These are phyloP conservation scores for Clavispora carvajalis DNA, from an alignment of 805 yeast species.

Conservation along the genomic window DNA sequence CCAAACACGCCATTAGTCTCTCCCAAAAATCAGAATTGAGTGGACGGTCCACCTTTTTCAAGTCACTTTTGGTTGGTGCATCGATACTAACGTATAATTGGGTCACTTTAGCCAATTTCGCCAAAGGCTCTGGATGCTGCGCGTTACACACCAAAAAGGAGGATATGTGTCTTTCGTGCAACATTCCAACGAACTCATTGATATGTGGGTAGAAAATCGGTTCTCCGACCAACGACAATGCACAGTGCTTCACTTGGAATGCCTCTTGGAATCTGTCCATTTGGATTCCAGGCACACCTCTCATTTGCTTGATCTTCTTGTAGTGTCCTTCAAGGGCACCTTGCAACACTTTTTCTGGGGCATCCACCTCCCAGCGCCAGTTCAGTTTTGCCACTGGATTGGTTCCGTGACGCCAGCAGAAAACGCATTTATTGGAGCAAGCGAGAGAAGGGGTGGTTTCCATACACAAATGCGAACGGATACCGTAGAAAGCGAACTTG, in stretches of 20 bases:
- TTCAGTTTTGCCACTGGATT: slow-evolving; percentile 88
- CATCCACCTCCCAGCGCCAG: slow-evolving; percentile 95
- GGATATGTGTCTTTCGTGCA: slow-evolving; percentile 76
- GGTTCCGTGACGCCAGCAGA: slow-evolving; percentile 97
- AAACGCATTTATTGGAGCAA: slow-evolving; percentile 92
- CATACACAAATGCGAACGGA: slow-evolving; percentile 88
- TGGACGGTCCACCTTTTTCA: slow-evolving; percentile 84
- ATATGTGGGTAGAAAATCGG: slow-evolving; percentile 92
- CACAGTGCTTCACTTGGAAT: slow-evolving; percentile 84
- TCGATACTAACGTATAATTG: slow-evolving; percentile 91
- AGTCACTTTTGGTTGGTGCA: slow-evolving; percentile 79
- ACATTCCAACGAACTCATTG: slow-evolving; percentile 73
- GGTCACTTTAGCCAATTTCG: slow-evolving; percentile 67
- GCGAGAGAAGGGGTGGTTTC: slow-evolving; percentile 92
- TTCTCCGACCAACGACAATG: slow-evolving; percentile 88
- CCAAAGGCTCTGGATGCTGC: slow-evolving; percentile 86
- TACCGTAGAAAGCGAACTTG: slow-evolving; percentile 88
- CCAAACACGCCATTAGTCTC: slow-evolving; percentile 72
- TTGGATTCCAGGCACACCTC: slow-evolving; percentile 93
- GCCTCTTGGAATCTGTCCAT: slow-evolving; percentile 90
- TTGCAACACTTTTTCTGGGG: slow-evolving; percentile 74
- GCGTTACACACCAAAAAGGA: slow-evolving; percentile 92
- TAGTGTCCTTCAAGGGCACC: slow-evolving; percentile 90
- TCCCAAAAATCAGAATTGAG: slow-evolving; percentile 91
- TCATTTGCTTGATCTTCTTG: slow-evolving; percentile 86